These are phyloP conservation scores for Botryotinia calthae DNA, from an alignment of 2,329 filamentous ascomycete genomes.

Conservation along the genomic window DNA sequence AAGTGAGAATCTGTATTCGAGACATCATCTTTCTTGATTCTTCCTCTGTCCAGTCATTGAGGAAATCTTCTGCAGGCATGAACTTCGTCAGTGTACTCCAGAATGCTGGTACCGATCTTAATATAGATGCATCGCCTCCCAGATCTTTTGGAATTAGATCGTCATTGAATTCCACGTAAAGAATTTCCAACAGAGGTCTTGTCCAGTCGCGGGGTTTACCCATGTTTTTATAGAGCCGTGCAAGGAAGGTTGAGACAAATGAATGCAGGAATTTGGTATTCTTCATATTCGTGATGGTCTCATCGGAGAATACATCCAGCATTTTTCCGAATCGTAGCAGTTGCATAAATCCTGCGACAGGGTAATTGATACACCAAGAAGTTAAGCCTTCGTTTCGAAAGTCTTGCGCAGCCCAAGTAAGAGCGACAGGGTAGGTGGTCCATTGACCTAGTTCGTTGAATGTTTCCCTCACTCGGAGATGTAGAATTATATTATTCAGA, in stretches of 20 bases:
- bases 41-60: neutral
- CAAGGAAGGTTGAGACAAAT: neutral
- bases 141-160: neutral
- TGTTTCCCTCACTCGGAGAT: neutral
- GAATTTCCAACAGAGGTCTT: neutral
- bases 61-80: neutral
- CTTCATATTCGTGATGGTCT: neutral
- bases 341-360: neutral
- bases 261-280: neutral
- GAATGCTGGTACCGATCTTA: neutral
- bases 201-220: neutral
- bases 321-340: neutral
- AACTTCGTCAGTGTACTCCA: neutral
- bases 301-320: neutral
- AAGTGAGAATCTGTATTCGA: neutral
- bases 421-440: neutral
- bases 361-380: slow-evolving; percentile 5
- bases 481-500: neutral
- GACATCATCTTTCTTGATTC: neutral
- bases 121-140: neutral
- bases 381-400: neutral
- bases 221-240: neutral
- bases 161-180: neutral
- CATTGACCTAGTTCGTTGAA: neutral
- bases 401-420: neutral